These are phyloP conservation scores for Endotrypanum monterogeii DNA, from an alignment of 208 protist species.

Conservation along the genomic window DNA sequence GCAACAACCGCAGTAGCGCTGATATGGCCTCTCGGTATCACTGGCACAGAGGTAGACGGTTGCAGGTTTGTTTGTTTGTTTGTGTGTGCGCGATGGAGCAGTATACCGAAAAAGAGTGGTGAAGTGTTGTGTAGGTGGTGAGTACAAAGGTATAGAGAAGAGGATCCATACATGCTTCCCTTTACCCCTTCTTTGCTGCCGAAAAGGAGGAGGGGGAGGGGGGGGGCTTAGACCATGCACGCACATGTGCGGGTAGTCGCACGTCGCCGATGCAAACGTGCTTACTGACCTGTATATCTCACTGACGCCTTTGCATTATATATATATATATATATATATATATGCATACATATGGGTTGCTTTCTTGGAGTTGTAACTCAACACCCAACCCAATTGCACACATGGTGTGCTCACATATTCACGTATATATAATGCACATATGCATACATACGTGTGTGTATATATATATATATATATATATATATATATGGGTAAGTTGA, in stretches of 20 bases:
- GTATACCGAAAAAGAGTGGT: not conserved
- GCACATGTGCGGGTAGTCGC: not conserved
- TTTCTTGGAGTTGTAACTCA: not conserved
- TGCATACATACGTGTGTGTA: not conserved
- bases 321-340: not conserved
- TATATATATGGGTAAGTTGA: not conserved
- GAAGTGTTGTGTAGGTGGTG: too few species aligned
- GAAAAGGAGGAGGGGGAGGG: not conserved
- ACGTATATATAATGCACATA: not conserved
- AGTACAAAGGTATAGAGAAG: too few species aligned
- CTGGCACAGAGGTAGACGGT: not conserved
- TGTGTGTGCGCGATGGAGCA: not conserved
- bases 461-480: not conserved
- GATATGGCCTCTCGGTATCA: slow-evolving; percentile 2
- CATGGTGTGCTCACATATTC: not conserved
- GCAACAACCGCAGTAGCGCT: not conserved
- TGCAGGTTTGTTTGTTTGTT: not conserved
- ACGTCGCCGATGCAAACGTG: not conserved
- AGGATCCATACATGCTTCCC: too few species aligned
- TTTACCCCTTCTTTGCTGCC: too few species aligned
- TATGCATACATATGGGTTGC: not conserved
- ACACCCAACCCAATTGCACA: not conserved
- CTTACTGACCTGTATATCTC: not conserved
- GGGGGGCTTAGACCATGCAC: not conserved
- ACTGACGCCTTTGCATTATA: not conserved